Base-by-base conservation (phyloP, 108 stramenopile genomes). In the Fistulifera pelliculosa region DNA sequence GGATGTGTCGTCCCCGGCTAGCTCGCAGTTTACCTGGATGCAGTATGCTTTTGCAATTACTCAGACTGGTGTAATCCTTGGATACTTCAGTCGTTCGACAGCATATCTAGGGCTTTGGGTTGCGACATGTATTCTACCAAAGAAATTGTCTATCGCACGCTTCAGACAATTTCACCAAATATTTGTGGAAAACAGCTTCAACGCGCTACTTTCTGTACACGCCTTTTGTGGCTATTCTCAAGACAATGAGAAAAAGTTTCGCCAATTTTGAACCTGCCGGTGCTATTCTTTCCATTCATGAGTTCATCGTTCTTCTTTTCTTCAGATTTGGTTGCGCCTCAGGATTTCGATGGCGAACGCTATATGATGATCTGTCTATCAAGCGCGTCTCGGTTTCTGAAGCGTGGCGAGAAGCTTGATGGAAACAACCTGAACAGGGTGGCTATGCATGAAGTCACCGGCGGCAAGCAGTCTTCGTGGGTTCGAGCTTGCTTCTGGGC, bases 231-330 rank as follows among this genome's bases (percentile, higher is more conserved):
- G 66, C 15, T 51, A 58, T 31, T 53, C 56, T 12, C 27, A 47
- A 17, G 26, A 27, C 35, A 44, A 5, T 19, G 72, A 7, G 35
- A 54, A 15, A n/a, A 69, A 70, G 50, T 27, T 93, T 41, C 56
- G 63, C 42, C 61, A 69, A 17, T 68, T 87, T 39, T 93, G 1
- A 86, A 93, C 49, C 54, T 93, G 42, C 92, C 92, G 0, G 54
- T 93, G 22, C 64, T 93, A 18, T 93, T 93, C 69, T 85, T 81
- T 59, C 86, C 85, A 3, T 93, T 86, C 54, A 78, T 84, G 52
- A 81, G 71, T 43, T 55, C 73, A 44, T 70, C 55, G 18, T 90
- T 81, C 60, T 63, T 73, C 70, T 93, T 93, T 70, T 52, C 54
- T 27, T 81, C 79, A 25, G 77, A 81, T 26, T 54, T 93, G 28